Evolutionary conservation across 768 basidiomycete genomes (phyloP).

Genomic region (Termitomyces sp.): DNA sequence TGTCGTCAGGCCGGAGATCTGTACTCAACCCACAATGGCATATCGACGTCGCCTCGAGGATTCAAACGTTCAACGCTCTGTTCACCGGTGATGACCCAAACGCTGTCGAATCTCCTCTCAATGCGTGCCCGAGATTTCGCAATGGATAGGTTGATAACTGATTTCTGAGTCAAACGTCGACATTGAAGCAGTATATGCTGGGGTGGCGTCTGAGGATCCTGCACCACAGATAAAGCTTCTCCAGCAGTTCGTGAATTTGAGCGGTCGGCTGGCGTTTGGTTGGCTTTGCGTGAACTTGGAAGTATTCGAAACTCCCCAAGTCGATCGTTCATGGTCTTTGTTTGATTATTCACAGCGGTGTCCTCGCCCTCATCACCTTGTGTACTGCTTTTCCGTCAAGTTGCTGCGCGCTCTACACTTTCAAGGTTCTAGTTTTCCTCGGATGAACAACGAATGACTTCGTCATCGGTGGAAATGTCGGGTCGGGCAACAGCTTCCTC

Average conservation of each 20-base stretch:
- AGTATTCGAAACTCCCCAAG: background rate
- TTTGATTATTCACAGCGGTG: conserved; percentile 21
- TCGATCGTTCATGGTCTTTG: background rate
- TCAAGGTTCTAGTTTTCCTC: conserved; percentile 23
- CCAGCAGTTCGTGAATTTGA: conserved; percentile 22
- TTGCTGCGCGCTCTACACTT: conserved; percentile 22
- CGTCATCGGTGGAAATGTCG: conserved; percentile 39
- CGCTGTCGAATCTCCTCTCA: conserved; percentile 74
- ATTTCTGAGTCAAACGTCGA: conserved; percentile 19
- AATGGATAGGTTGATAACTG: conserved; percentile 45
- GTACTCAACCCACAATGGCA: conserved; percentile 58
- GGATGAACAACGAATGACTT: conserved; percentile 19
- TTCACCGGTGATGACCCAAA: conserved; percentile 61
- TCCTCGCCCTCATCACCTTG: conserved; percentile 23
- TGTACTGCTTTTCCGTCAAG: conserved; percentile 25
- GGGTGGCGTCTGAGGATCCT: conserved; percentile 37
- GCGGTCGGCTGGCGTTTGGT: conserved; percentile 14
- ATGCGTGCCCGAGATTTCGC: conserved; percentile 78
- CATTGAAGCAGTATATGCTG: conserved; percentile 8
- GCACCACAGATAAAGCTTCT: conserved; percentile 33
- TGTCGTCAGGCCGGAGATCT: conserved; percentile 63
- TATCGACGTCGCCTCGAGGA: conserved; percentile 27
- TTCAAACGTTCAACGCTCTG: too few species aligned
- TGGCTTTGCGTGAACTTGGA: conserved; percentile 15
- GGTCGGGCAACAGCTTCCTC: conserved; percentile 31